Percentiles rank a stretch among this genome's conserved stretches.
Evolutionary conservation across 2,329 filamentous ascomycete species (phyloP).

Genomic region (Mollisiaceae sp.): DNA sequence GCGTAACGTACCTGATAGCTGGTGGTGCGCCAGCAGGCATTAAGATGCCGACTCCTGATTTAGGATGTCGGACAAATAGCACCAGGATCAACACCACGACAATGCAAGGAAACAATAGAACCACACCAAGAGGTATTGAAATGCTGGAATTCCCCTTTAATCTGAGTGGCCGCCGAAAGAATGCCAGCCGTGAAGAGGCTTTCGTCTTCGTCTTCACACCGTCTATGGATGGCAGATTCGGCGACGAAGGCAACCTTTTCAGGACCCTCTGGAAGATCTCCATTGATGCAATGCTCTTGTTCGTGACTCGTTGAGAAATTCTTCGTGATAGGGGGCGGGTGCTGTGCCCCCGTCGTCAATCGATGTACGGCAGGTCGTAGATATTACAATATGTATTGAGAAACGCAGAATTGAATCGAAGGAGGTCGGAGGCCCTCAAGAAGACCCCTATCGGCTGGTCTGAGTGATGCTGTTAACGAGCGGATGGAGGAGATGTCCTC

Average conservation of each 20-base stretch:
- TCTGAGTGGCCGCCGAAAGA: slow-evolving; percentile 85
- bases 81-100: slow-evolving; percentile 90
- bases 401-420: slow-evolving; percentile 38
- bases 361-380: slow-evolving; percentile 22
- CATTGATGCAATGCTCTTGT: slow-evolving; percentile 44
- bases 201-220: slow-evolving; percentile 50
- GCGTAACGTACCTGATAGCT: slow-evolving; percentile 73
- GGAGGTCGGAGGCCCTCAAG: slow-evolving; percentile 12
- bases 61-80: slow-evolving; percentile 87
- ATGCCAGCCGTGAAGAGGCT: slow-evolving; percentile 64
- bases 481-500: slow-evolving; percentile 42
- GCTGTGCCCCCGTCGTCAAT: slow-evolving; percentile 27
- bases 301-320: slow-evolving; percentile 30
- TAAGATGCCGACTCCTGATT: slow-evolving; percentile 79
- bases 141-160: slow-evolving; percentile 90
- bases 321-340: slow-evolving; percentile 37
- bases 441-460: slow-evolving; percentile 32
- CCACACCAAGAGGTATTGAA: slow-evolving; percentile 89
- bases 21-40: slow-evolving; percentile 89
- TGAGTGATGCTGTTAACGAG: slow-evolving; percentile 38
- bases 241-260: slow-evolving; percentile 55
- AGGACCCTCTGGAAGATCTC: slow-evolving; percentile 57
- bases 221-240: slow-evolving; percentile 50
- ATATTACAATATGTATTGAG: slow-evolving; percentile 38
- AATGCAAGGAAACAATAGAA: slow-evolving; percentile 89